phyloP scores from a whole-genome alignment of 106 monocot species.

The Dactylorhiza incarnata region DNA sequence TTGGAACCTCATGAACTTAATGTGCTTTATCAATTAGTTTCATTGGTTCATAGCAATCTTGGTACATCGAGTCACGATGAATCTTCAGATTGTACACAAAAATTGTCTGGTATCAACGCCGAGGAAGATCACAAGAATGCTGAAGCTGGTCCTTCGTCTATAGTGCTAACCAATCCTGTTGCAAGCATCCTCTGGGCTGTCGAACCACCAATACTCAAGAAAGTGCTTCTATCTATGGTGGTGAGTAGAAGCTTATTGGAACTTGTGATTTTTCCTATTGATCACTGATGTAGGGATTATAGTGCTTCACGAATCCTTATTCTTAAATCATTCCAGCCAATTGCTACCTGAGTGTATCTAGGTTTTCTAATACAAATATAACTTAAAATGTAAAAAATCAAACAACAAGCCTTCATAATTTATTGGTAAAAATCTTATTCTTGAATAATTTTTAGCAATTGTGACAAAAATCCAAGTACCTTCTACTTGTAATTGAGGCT shows the following conservation, averaged over 20 bases:
- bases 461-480: no score
- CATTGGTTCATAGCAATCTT: slow-evolving; percentile 61
- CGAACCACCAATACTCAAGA: slow-evolving; percentile 50
- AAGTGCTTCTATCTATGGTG: slow-evolving; percentile 47
- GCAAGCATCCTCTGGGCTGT: slow-evolving; percentile 45
- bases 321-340: no score
- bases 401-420: no score
- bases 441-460: no score
- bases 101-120: slow-evolving; percentile 1
- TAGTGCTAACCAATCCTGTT: slow-evolving; percentile 33
- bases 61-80: slow-evolving; percentile 23
- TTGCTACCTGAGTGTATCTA: no score
- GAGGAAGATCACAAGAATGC: slow-evolving; percentile 8
- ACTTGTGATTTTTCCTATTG: neutral
- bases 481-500: no score
- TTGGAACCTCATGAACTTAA: slow-evolving; percentile 42
- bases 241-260: slow-evolving; percentile 21
- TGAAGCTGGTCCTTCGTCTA: slow-evolving; percentile 12
- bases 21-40: slow-evolving; percentile 47
- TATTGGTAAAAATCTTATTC: no score
- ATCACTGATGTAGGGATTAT: no score
- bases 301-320: no score
- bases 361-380: no score
- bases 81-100: neutral
- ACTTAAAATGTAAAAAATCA: no score